Conservation (phyloP, 495 filamentous ascomycete species). For the Podospora didyma region DNA sequence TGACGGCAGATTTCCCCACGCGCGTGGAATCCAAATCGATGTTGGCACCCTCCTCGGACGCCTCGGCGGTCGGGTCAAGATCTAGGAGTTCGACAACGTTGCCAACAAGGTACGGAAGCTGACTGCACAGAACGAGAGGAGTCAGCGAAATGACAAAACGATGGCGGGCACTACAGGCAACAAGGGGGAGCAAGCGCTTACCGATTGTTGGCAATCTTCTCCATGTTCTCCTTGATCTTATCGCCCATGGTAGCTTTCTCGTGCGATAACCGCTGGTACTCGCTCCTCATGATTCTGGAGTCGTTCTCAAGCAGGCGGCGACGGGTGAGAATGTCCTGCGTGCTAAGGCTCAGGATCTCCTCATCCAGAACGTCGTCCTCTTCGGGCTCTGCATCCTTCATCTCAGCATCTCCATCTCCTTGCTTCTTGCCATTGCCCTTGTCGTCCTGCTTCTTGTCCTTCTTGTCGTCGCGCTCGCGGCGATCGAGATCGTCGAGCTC, state of each 20-base stretch:
- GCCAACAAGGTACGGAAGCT: constrained; percentile 96
- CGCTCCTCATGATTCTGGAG: constrained; percentile 96
- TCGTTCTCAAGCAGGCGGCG: constrained; percentile 92
- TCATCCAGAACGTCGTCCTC: constrained; percentile 73
- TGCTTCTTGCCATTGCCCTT: constrained; percentile 63
- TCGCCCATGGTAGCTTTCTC: constrained; percentile 94
- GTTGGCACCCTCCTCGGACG: constrained; percentile 94
- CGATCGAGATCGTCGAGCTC: constrained; percentile 45
- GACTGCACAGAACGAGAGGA: constrained; percentile 47
- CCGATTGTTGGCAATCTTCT: constrained; percentile 99
- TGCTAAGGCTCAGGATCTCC: constrained; percentile 85
- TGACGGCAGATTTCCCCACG: constrained; percentile 96
- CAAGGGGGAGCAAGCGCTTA: constrained; percentile 30
- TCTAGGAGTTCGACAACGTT: constrained; percentile 97
- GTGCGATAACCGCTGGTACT: constrained; percentile 88
- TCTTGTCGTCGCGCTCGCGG: constrained; percentile 79
- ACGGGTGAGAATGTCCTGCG: constrained; percentile 86
- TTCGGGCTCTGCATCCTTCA: constrained; percentile 73
- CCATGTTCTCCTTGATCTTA: constrained; percentile 97
- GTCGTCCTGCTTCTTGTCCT: constrained; percentile 67
- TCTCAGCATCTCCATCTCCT: constrained; percentile 75
- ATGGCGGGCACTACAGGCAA: constrained; percentile 13
- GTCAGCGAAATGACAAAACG: constrained; percentile 7
- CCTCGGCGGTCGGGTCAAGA: constrained; percentile 93
- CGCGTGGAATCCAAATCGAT: constrained; percentile 97